A percentile compares a stretch with the other conserved stretches of the same genome.
Evolutionary conservation across 495 filamentous ascomycete genomes (phyloP).

Genomic region (Lasiosphaeriaceae sp.): DNA sequence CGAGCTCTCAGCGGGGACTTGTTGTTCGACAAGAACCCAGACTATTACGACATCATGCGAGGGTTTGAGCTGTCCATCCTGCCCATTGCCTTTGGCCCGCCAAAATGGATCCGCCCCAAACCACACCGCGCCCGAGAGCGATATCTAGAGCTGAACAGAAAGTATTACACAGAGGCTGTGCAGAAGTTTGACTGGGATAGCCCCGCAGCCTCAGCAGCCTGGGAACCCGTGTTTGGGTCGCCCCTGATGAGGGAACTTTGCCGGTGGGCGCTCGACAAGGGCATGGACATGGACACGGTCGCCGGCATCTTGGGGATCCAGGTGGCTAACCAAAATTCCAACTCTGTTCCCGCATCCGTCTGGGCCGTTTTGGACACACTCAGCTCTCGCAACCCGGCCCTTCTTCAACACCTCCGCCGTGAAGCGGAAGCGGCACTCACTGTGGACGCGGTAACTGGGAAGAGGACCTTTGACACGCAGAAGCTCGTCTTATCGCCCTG

Average conservation of each 20-base stretch:
- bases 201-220: not conserved
- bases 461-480: not conserved
- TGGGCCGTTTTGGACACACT: constrained; percentile 2
- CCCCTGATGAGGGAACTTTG: not conserved
- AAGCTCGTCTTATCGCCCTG: constrained; percentile 1
- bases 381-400: not conserved
- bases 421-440: not conserved
- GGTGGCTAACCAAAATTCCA: constrained; percentile 2
- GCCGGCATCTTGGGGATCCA: constrained; percentile 3
- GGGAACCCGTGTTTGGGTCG: constrained; percentile 6
- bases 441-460: not conserved
- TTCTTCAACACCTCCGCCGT: not conserved
- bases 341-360: constrained; percentile 1
- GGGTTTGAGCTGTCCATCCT: constrained; percentile 1
- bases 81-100: constrained; percentile 1
- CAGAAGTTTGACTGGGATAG: not conserved
- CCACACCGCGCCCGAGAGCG: not conserved
- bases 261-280: constrained; percentile 2
- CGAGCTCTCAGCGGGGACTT: not conserved
- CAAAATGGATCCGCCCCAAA: not conserved
- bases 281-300: not conserved
- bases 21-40: not conserved
- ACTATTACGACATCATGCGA: not conserved
- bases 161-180: not conserved
- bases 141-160: not conserved